Percentiles rank a stretch among this genome's conserved stretches.
These are phyloP conservation scores for Periconia sp. DNA, from an alignment of 2,329 filamentous ascomycete genomes.

Conservation along the genomic window DNA sequence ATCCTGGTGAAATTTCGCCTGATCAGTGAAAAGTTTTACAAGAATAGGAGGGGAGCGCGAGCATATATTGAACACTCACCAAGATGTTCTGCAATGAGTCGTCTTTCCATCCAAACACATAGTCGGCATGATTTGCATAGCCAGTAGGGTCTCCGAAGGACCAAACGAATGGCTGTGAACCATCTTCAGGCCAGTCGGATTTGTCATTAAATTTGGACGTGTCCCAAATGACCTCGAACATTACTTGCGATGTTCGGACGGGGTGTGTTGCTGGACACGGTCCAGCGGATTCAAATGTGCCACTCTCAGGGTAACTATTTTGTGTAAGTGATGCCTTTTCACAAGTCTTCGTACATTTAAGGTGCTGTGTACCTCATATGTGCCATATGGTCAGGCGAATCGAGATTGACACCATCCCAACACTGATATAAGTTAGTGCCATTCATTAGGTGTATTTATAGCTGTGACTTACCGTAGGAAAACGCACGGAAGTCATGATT, in stretches of 20 bases:
- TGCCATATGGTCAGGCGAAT: conserved; percentile 65
- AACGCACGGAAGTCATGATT: conserved; percentile 46
- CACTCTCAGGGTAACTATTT: conserved; percentile 48
- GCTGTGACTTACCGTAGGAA: too few species aligned
- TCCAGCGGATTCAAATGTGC: conserved; percentile 16
- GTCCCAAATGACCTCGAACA: conserved; percentile 26
- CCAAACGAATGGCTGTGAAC: conserved; percentile 24
- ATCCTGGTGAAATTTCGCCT: conserved; percentile 4
- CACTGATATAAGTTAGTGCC: too few species aligned
- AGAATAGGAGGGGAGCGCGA: too few species aligned
- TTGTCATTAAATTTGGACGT: conserved; percentile 18
- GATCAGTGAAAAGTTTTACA: background rate
- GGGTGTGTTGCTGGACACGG: conserved; percentile 21
- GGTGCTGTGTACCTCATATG: conserved; percentile 31
- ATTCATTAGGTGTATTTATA: too few species aligned
- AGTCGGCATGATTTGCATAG: conserved; percentile 57
- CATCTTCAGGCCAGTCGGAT: conserved; percentile 20
- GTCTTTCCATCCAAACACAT: conserved; percentile 58
- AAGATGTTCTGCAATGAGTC: conserved; percentile 29
- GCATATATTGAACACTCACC: background rate
- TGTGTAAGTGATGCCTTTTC: conserved; percentile 59
- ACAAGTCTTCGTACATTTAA: conserved; percentile 45
- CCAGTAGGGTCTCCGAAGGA: conserved; percentile 39
- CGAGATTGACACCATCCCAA: conserved; percentile 52
- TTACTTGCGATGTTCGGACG: conserved; percentile 18